Percentiles rank a stretch among this genome's conserved stretches.
phyloP scores from a whole-genome alignment of 768 basidiomycete species.

The Mrakia frigida region DNA sequence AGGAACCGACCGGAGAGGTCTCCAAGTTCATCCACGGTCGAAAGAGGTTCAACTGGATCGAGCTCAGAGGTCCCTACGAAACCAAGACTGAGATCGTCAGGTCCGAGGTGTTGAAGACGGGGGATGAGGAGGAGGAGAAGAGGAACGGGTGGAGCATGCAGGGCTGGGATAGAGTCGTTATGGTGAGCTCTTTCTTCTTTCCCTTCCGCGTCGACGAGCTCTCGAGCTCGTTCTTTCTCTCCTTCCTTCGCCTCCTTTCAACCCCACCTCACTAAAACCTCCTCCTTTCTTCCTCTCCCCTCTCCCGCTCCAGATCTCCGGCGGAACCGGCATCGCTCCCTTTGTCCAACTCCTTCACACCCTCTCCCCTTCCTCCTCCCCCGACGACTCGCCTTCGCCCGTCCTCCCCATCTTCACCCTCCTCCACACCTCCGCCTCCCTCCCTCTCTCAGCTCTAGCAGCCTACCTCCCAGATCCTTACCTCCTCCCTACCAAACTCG shows the following conservation, averaged over 20 bases:
- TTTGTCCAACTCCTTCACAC: slow-evolving; percentile 32
- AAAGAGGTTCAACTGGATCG: slow-evolving; percentile 31
- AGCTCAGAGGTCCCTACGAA: slow-evolving; percentile 24
- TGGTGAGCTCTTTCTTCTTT: slow-evolving; percentile 20
- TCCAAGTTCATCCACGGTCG: slow-evolving; percentile 28
- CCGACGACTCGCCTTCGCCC: slow-evolving; percentile 14
- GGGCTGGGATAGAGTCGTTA: slow-evolving; percentile 31
- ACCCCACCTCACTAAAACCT: too few species aligned
- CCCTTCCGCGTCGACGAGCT: not conserved
- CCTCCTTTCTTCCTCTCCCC: not conserved
- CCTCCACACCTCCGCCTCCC: slow-evolving; percentile 24
- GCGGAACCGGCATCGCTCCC: slow-evolving; percentile 30
- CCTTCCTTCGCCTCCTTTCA: not conserved
- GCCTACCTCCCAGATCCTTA: slow-evolving; percentile 28
- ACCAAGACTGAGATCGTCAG: slow-evolving; percentile 26
- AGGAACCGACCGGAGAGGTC: slow-evolving; percentile 23
- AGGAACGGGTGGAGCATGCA: slow-evolving; percentile 26
- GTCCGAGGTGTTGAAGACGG: slow-evolving; percentile 9
- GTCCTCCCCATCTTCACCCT: slow-evolving; percentile 30
- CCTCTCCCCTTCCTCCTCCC: slow-evolving; percentile 18
- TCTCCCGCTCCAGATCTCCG: slow-evolving; percentile 28
- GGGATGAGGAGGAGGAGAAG: not conserved
- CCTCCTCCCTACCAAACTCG: slow-evolving; percentile 26
- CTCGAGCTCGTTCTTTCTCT: not conserved
- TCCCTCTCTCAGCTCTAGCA: slow-evolving; percentile 20